Evolutionary conservation across 2,329 filamentous ascomycete species (phyloP).

Genomic region (Fusarium nurragi): DNA sequence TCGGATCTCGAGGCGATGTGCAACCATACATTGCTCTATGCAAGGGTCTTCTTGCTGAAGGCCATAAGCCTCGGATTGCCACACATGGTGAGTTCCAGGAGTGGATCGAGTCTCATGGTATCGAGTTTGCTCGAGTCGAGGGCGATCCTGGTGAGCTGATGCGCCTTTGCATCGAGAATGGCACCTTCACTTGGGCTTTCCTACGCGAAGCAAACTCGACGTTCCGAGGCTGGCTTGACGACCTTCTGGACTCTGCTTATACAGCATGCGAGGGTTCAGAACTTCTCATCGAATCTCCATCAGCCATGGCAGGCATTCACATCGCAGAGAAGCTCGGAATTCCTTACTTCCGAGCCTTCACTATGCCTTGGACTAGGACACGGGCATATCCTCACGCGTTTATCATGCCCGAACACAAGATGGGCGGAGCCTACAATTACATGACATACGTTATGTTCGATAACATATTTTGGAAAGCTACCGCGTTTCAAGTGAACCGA

Average conservation of each 20-base stretch:
- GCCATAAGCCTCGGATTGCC: slow-evolving; percentile 86
- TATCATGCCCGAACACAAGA: slow-evolving; percentile 89
- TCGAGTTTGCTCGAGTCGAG: slow-evolving; percentile 87
- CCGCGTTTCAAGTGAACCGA: slow-evolving; percentile 87
- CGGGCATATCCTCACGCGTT: slow-evolving; percentile 97
- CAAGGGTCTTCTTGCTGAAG: slow-evolving; percentile 87
- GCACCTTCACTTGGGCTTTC: slow-evolving; percentile 95
- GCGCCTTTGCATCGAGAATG: slow-evolving; percentile 94
- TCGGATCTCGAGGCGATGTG: slow-evolving; percentile 94
- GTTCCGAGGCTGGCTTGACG: slow-evolving; percentile 95
- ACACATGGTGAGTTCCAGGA: slow-evolving; percentile 89
- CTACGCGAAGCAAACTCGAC: slow-evolving; percentile 85
- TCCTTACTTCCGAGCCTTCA: slow-evolving; percentile 96
- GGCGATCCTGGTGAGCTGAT: slow-evolving; percentile 95
- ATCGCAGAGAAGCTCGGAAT: slow-evolving; percentile 93
- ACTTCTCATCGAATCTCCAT: slow-evolving; percentile 92
- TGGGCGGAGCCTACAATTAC: slow-evolving; percentile 95
- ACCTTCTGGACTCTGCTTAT: slow-evolving; percentile 84
- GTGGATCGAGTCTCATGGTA: slow-evolving; percentile 93
- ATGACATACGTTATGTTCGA: slow-evolving; percentile 97
- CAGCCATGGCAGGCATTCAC: slow-evolving; percentile 97
- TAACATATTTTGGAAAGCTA: slow-evolving; percentile 95
- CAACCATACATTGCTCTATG: slow-evolving; percentile 98
- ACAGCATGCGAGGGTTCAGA: slow-evolving; percentile 85
- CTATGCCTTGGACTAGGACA: slow-evolving; percentile 98